phyloP scores from a whole-genome alignment of 345 rosid genomes.

The Ceriops zippeliana region DNA sequence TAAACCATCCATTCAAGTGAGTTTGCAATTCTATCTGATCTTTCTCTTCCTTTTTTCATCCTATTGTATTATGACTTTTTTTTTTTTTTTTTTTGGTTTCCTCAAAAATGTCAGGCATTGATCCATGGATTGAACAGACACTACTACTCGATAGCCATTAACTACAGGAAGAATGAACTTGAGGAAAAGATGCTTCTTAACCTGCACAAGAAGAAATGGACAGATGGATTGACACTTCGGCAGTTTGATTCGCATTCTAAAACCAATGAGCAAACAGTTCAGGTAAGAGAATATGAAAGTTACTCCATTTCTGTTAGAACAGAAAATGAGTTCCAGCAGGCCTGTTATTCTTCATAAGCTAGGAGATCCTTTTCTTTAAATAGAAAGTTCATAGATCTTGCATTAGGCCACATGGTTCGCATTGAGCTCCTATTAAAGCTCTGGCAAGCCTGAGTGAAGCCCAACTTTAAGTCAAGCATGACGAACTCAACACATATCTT shows the following conservation, averaged over 20 bases:
- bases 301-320: no score
- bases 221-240: conserved; percentile 86
- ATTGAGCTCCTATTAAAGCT: no score
- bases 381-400: no score
- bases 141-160: conserved; percentile 96
- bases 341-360: no score
- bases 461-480: no score
- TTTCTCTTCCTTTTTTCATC: background rate
- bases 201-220: conserved; percentile 99
- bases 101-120: conserved; percentile 60
- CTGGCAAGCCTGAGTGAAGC: no score
- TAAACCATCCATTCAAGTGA: conserved; percentile 95
- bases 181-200: conserved; percentile 91
- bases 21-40: conserved; percentile 14
- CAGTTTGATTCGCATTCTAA: conserved; percentile 88
- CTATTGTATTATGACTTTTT: conserved; percentile 7
- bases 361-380: no score
- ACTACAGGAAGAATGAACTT: conserved; percentile 88
- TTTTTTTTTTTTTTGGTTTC: conserved; percentile 16
- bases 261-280: conserved; percentile 77
- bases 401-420: no score
- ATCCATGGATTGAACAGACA: conserved; percentile 98
- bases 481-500: no score
- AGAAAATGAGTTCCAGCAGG: no score
- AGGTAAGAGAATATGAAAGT: background rate